Base-by-base conservation (phyloP, 2,329 filamentous ascomycete genomes). In the Fusarium pininemorale region DNA sequence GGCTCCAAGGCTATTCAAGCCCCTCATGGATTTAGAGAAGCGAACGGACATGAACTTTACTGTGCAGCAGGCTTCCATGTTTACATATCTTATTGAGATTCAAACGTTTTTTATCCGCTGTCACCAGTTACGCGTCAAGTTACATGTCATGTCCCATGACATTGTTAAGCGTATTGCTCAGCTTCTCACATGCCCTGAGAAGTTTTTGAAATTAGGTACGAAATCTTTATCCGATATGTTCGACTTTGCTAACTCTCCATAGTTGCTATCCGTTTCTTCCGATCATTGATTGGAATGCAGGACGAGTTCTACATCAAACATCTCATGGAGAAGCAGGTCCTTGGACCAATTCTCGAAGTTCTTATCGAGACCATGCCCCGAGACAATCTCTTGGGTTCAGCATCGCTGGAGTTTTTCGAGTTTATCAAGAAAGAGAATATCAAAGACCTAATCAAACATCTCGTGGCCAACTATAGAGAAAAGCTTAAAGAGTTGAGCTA, bases 241-340 rank as follows among this genome's bases (percentile, higher is more conserved):
- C 32, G 53, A 32, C 20, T 38, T 47, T 65, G 55, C 74, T 82
- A 77, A 82, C 62, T n/a, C 13, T 41, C 38, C 30, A 8, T 65
- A 95, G 94, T 94, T 77, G 94, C 95, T 11, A 89, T 99, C 75
- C 96, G 98, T 80, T 98, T 98, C 84, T 96, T 98, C 85, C 93
- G 96, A 39, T 94, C 93, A 50, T 90, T 97, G 69, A 89, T 98
- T 66, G 91, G 91, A 51, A 87, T 98, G 42, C 92, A 96, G 79
- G 96, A 98, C 80, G 94, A 97, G 62, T 97, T 96, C 77, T 98
- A 98, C 81, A 92, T 94, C 78, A 92, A 92, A 61, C 92, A 98
- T 77, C 89, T 98, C 76, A 93, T 92, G 32, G 91, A 95, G 75
- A 93, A 95, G 80, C 90, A 92, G 68, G 90, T 96, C 0, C 91